phyloP scores from a whole-genome alignment of 2,329 filamentous ascomycete species.

The Exophiala oligosperma region DNA sequence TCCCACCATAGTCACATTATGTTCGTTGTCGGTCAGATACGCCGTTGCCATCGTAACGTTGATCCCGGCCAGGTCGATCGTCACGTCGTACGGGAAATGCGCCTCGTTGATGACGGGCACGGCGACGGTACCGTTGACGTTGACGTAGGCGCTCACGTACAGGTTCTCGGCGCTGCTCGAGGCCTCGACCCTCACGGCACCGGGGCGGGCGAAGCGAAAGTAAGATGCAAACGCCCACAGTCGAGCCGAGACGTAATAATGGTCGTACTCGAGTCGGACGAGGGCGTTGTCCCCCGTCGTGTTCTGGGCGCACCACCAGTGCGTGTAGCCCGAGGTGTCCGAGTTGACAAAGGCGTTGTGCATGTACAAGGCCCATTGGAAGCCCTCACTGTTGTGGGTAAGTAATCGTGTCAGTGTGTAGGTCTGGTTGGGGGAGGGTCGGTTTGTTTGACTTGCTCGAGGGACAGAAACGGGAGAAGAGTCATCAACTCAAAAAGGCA shows the following conservation, averaged over 20 bases:
- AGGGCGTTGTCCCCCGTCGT: constrained; percentile 36
- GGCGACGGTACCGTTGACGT: constrained; percentile 36
- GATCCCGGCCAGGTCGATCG: constrained; percentile 27
- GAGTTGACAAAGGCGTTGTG: constrained; percentile 51
- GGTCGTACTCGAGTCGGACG: constrained; percentile 33
- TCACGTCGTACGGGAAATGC: constrained; percentile 11
- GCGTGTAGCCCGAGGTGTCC: constrained; percentile 55
- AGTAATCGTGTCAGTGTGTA: constrained; percentile 37
- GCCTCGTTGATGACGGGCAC: constrained; percentile 34
- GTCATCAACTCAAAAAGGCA: too few relatives aligned
- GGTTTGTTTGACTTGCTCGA: too few relatives aligned
- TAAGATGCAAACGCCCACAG: constrained; percentile 47
- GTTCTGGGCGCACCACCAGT: constrained; percentile 53
- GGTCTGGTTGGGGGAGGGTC: constrained; percentile 48
- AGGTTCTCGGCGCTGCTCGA: constrained; percentile 29
- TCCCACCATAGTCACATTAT: constrained; percentile 14
- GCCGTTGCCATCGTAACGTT: constrained; percentile 32
- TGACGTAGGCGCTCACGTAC: constrained; percentile 33
- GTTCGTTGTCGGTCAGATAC: constrained; percentile 41
- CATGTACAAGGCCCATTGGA: constrained; percentile 58
- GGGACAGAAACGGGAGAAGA: too few relatives aligned
- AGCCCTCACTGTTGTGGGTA: constrained; percentile 48
- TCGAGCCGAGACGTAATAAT: constrained; percentile 34
- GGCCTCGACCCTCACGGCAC: constrained; percentile 39
- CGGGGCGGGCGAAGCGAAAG: constrained; percentile 39